Percentiles rank a stretch among this genome's conserved stretches.
These are phyloP conservation scores for Chrysoporthe austroafricana DNA, from an alignment of 2,329 filamentous ascomycete species.

Conservation along the genomic window DNA sequence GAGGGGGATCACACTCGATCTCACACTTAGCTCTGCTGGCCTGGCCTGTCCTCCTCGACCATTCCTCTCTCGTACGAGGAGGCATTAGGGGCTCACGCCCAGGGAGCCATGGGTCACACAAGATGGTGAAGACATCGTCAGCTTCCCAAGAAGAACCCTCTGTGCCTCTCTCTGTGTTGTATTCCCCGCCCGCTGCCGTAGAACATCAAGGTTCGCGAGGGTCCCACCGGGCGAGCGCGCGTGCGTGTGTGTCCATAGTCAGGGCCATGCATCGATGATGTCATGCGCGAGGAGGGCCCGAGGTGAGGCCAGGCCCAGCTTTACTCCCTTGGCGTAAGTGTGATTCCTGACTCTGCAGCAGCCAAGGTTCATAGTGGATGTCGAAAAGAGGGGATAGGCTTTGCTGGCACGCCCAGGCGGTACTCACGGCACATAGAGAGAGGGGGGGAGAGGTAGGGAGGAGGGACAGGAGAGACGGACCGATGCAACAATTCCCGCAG, in stretches of 20 bases:
- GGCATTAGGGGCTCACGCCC: background rate
- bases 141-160: background rate
- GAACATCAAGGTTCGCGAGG: too few species aligned
- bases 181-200: too few species aligned
- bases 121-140: background rate
- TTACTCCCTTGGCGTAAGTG: slow-evolving; percentile 4
- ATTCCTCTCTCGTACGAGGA: background rate
- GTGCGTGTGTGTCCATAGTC: background rate
- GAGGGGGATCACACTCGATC: background rate
- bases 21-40: background rate
- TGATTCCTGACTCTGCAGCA: background rate
- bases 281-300: background rate
- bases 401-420: too few species aligned
- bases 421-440: background rate
- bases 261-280: slow-evolving; percentile 4
- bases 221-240: background rate
- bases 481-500: slow-evolving; percentile 2
- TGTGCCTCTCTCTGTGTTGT: background rate
- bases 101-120: background rate
- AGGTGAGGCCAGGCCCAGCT: background rate
- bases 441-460: too few species aligned
- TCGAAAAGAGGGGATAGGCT: background rate
- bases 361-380: background rate
- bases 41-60: background rate
- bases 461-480: background rate